Evolutionary conservation across 768 basidiomycete species (phyloP).

Genomic region (Asterophora parasitica): DNA sequence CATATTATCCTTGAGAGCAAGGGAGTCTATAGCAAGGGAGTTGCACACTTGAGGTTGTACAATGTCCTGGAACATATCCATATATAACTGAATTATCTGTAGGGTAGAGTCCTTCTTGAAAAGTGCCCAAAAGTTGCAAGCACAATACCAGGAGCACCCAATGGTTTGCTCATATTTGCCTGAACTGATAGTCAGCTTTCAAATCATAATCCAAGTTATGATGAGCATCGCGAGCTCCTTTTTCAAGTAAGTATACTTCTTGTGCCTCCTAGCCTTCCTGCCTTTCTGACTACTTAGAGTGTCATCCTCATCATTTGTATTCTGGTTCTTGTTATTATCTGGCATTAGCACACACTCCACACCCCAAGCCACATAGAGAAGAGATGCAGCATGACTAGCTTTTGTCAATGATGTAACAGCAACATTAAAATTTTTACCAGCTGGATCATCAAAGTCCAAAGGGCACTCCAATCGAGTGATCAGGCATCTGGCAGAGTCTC

Average conservation of each 20-base stretch:
- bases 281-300: background rate
- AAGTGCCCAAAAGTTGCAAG: conserved; percentile 12
- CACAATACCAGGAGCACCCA: conserved; percentile 10
- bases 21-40: conserved; percentile 2
- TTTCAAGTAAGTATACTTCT: background rate
- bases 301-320: too few species aligned
- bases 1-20: background rate
- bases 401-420: background rate
- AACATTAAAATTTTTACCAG: background rate
- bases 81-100: conserved; percentile 2
- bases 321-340: too few species aligned
- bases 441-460: background rate
- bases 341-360: background rate
- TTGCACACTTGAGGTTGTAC: conserved; percentile 1
- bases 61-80: conserved; percentile 6
- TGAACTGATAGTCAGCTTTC: background rate
- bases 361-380: conserved; percentile 5
- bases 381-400: background rate
- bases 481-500: background rate
- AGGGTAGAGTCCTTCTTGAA: conserved; percentile 9
- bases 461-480: background rate
- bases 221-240: background rate
- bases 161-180: conserved; percentile 15
- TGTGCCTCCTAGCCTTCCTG: background rate
- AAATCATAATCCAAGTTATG: background rate